Conservation (phyloP, 257 asterid species). For the Solanum dulcamara region DNA sequence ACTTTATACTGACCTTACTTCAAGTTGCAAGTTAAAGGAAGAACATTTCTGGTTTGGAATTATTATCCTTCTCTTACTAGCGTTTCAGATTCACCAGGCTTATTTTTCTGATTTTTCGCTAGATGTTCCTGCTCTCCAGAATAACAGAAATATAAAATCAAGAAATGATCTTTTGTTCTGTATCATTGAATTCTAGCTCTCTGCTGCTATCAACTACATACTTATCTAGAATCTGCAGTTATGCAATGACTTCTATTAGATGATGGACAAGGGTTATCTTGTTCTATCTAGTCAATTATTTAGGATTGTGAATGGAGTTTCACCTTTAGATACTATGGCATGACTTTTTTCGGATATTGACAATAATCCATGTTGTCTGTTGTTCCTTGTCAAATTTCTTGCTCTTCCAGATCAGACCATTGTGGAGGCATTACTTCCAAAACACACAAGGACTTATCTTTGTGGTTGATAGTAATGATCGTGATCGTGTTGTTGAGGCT, state of each 20-base stretch:
- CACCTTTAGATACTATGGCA: neutral
- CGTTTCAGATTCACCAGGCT: neutral
- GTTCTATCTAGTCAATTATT: neutral
- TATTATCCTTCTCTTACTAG: neutral
- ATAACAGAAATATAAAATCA: neutral
- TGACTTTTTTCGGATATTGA: neutral
- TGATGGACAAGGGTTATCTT: neutral
- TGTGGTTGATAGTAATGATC: constrained; percentile 75
- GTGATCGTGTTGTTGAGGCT: constrained; percentile 86
- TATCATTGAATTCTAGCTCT: neutral
- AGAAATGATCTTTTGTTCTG: neutral
- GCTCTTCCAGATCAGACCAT: constrained; percentile 56
- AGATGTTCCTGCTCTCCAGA: neutral
- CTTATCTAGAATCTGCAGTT: neutral
- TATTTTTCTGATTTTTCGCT: neutral
- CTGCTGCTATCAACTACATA: neutral
- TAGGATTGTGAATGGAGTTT: neutral
- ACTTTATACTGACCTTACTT: neutral
- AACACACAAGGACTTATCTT: constrained; percentile 80
- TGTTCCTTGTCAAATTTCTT: neutral
- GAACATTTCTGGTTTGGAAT: neutral
- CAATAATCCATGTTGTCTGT: neutral
- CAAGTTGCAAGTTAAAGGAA: neutral
- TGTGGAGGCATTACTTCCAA: constrained; percentile 86
- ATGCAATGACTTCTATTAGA: neutral